phyloP scores from a whole-genome alignment of 2,329 filamentous ascomycete genomes.

The Ilyonectria mors-panacis region DNA sequence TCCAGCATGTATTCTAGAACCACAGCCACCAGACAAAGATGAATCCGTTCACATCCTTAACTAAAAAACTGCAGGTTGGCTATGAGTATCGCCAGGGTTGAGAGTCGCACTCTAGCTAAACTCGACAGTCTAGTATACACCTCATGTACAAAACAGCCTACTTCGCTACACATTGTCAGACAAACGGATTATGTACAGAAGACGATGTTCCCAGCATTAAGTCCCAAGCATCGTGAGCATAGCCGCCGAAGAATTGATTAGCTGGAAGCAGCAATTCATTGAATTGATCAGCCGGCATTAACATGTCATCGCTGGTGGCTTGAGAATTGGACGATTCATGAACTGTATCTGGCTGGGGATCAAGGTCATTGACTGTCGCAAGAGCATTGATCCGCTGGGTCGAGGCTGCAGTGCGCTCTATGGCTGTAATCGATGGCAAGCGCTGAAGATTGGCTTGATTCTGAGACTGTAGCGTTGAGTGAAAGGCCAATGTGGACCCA shows the following conservation, averaged over 20 bases:
- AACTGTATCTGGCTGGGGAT: neutral
- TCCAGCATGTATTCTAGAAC: no score
- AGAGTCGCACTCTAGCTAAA: no score
- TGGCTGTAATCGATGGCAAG: conserved; percentile 11
- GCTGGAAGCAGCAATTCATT: conserved; percentile 18
- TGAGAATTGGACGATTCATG: neutral
- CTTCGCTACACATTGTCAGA: no score
- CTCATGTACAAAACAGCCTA: no score
- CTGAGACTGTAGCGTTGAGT: neutral
- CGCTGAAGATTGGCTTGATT: neutral
- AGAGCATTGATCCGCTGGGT: no score
- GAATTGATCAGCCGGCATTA: no score
- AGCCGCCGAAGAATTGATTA: conserved; percentile 13
- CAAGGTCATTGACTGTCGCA: neutral
- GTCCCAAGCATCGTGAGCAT: neutral
- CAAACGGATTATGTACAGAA: neutral
- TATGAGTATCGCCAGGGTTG: no score
- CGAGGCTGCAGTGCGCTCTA: neutral
- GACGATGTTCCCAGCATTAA: neutral
- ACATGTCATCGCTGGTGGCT: neutral
- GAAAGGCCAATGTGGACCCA: neutral
- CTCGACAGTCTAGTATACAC: no score
- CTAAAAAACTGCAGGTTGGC: no score
- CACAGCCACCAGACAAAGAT: no score
- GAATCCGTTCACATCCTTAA: no score